phyloP scores from a whole-genome alignment of 805 yeast genomes.

The Maudiozyma bulderi region DNA sequence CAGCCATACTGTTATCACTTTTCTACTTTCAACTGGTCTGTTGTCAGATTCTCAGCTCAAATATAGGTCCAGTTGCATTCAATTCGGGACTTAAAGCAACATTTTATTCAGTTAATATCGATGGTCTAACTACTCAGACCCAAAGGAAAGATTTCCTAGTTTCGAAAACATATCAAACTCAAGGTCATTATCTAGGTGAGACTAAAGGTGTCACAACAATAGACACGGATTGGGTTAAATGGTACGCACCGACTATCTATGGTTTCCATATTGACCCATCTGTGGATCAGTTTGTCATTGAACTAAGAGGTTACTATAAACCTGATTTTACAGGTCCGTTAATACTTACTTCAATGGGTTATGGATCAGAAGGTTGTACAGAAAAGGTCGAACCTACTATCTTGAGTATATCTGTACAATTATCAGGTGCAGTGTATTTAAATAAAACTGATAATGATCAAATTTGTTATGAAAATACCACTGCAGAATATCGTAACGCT shows the following conservation, averaged over 20 bases:
- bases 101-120: not conserved
- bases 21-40: not conserved
- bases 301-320: not conserved
- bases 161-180: not conserved
- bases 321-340: not conserved
- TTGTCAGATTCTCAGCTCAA: not conserved
- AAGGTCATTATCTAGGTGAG: not conserved
- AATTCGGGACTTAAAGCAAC: not conserved
- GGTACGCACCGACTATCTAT: not conserved
- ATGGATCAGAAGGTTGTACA: not conserved
- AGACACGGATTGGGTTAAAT: not conserved
- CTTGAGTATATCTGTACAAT: not conserved
- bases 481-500: not conserved
- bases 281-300: not conserved
- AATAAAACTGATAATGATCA: not conserved
- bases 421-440: not conserved
- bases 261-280: not conserved
- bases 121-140: not conserved
- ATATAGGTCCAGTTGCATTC: not conserved
- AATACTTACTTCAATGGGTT: not conserved
- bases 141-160: not conserved
- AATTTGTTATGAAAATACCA: not conserved
- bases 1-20: too few species aligned
- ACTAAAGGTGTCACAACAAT: not conserved
- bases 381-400: not conserved